Base-by-base conservation (phyloP, 1,284 basidiomycete species). In the Ceraceosorus guamensis region DNA sequence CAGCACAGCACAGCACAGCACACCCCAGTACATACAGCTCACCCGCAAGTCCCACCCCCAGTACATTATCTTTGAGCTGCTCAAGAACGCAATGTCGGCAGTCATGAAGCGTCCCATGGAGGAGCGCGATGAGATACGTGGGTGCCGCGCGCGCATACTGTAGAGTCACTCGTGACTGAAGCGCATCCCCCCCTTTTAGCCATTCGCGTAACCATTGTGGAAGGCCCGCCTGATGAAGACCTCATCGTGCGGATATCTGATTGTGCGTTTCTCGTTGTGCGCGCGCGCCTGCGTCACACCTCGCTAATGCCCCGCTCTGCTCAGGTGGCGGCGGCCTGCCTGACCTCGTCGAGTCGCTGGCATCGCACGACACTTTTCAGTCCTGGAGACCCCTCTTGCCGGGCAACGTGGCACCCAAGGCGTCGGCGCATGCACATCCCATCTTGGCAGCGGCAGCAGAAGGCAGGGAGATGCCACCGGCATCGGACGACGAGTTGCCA, bases 11-110 rank as follows among this genome's bases (percentile, higher is more conserved):
- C n/a, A n/a, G n/a, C n/a, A n/a, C n/a, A n/a, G n/a, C n/a, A n/a
- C n/a, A n/a, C n/a, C n/a, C n/a, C n/a, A n/a, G n/a, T n/a, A n/a
- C n/a, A n/a, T n/a, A n/a, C n/a, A n/a, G n/a, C n/a, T n/a, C n/a
- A n/a, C n/a, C n/a, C n/a, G n/a, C n/a, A n/a, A n/a, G n/a, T n/a
- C n/a, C n/a, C n/a, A 24, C 54, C 44, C n/a, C 13, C 39, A 56
- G 48, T 93, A 91, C 72, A 88, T 92, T 57, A 77, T 91, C 11
- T 91, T 92, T 67, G 89, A 93, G 71, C 76, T 93, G 30, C 70
- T 92, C 65, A 91, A 91, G 76, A 91, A 91, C 71, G 88, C 60
- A 50, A 62, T 70, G 50, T 58, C 68, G 34, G 63, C 70, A 3
- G 76, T 73, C 31, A 71, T 71, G 30, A 16, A 61, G 31, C 60